Evolutionary conservation across 257 asterid genomes (phyloP), one percentile per base, ranked within the genome.

Genomic region (Phtheirospermum japonicum): DNA sequence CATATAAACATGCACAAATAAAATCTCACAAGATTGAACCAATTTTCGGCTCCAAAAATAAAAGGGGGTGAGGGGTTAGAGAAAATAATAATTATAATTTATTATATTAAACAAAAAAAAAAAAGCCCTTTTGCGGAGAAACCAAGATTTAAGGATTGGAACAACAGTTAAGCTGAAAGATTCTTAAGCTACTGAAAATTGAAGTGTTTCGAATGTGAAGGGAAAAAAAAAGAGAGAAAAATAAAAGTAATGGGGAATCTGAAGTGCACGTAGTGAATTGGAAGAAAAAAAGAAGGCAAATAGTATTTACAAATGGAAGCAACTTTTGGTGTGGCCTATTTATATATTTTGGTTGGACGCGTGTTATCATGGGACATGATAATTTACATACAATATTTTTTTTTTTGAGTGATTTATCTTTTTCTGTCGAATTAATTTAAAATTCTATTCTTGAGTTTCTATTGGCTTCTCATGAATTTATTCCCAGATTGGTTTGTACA

Each of bases 1-100:
- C 60, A 49, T 30, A 69, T 3, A 40, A 34, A 65, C 76, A 76
- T 76, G 78, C 82, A 73, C 69, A 51, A 36, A 40, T 5, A 9
- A 40, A 40, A 40, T 40, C n/a, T n/a, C n/a, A n/a, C n/a, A 56
- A 59, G 68, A 28, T 31, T 45, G 32, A 52, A 17, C 42, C 23
- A 23, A 19, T 31, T 30, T 33, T 43, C 34, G 63, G 74, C 37
- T 69, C 74, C 48, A 40, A 40, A 1, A 64, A 64, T 60, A 64
- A 61, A 67, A 55, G 67, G 39, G 31, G 46, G 18, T 23, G 59
- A 54, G 26, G 14, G 13, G 7, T 57, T 8, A 34, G 40, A 45
- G 13, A 40, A 40, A 36, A 36, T 36, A 9, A 36, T 6, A 8
- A 40, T 5, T n/a, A n/a, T n/a, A n/a, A n/a, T n/a, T n/a, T n/a